Evolutionary conservation across 345 rosid species (phyloP).

Genomic region (Hevea brasiliensis): DNA sequence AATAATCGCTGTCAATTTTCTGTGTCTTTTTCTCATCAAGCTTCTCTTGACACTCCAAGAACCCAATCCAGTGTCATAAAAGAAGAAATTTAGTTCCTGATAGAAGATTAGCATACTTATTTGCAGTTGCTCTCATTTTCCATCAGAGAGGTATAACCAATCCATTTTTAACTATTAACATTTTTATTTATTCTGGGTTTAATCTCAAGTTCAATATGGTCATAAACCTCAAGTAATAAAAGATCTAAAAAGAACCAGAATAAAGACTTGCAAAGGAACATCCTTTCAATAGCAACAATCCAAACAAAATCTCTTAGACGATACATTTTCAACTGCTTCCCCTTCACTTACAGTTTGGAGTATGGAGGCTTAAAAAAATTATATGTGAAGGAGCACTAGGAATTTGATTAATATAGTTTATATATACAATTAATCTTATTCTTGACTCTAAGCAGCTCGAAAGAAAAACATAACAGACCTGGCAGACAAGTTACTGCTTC

Average conservation of each 20-base stretch:
- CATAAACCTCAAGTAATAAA: neutral
- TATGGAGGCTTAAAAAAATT: neutral
- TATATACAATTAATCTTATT: neutral
- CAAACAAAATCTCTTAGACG: neutral
- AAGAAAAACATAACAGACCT: neutral
- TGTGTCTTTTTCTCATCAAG: neutral
- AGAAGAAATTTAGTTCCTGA: neutral
- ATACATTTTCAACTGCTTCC: neutral
- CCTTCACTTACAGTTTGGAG: neutral
- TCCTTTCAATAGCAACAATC: conserved; percentile 4
- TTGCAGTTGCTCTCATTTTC: neutral
- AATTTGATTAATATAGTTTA: neutral
- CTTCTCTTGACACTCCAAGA: neutral
- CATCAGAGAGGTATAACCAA: neutral
- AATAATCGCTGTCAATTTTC: neutral
- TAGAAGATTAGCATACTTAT: neutral
- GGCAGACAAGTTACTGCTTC: neutral
- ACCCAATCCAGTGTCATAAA: neutral
- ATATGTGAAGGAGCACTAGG: neutral
- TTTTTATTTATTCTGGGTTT: neutral
- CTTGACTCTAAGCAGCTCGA: neutral
- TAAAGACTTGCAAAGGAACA: neutral
- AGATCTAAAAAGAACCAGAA: neutral
- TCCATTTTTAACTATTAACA: neutral
- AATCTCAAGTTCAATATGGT: neutral